These are phyloP conservation scores for Tardiomyces depauwii DNA, from an alignment of 1,139 yeast genomes.

Conservation along the genomic window DNA sequence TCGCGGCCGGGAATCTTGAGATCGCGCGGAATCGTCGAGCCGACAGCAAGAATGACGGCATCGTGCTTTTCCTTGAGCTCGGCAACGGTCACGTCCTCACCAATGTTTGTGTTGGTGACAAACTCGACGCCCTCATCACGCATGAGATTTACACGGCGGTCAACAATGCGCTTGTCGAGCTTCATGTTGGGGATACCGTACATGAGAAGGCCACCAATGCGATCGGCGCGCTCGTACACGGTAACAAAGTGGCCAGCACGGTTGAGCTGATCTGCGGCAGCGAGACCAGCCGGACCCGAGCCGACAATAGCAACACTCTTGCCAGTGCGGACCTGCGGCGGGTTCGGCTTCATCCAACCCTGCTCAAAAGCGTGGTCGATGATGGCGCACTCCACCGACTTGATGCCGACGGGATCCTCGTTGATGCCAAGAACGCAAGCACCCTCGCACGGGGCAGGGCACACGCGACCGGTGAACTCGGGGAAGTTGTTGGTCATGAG, in stretches of 20 bases:
- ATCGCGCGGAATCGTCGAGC: constrained; percentile 95
- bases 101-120: constrained; percentile 65
- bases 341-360: constrained; percentile 88
- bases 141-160: constrained; percentile 85
- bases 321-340: constrained; percentile 75
- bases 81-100: constrained; percentile 62
- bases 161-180: constrained; percentile 83
- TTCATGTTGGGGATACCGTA: constrained; percentile 99
- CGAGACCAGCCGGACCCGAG: constrained; percentile 95
- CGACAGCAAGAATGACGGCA: constrained; percentile 89
- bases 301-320: constrained; percentile 81
- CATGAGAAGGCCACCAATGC: constrained; percentile 96
- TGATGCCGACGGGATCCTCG: constrained; percentile 93
- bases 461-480: constrained; percentile 94
- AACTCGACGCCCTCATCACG: constrained; percentile 85
- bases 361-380: constrained; percentile 93
- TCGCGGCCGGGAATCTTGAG: constrained; percentile 91
- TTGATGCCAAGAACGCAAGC: constrained; percentile 94
- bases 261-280: constrained; percentile 94
- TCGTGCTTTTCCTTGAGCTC: constrained; percentile 56
- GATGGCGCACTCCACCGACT: constrained; percentile 91
- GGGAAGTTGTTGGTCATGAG: constrained; percentile 98
- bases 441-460: constrained; percentile 99
- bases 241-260: constrained; percentile 90
- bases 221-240: constrained; percentile 86